Base-by-base conservation (phyloP, 495 filamentous ascomycete species). In the Penicillium herquei region DNA sequence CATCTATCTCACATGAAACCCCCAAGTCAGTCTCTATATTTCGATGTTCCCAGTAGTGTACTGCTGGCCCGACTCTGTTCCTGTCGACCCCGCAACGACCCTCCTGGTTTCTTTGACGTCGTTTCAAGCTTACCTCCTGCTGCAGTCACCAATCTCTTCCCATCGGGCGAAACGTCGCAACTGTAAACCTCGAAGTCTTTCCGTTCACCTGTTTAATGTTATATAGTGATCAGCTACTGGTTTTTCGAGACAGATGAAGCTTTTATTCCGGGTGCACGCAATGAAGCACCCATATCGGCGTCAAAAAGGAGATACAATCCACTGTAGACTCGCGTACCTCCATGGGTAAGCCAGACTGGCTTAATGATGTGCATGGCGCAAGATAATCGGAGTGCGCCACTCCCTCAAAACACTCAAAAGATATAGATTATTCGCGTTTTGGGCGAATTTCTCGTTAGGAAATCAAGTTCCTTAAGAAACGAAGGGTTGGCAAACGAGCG, bases 101-200 rank as follows among this genome's bases (percentile, higher is more conserved):
- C 45, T 26, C 8, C 4, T 35, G 35, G 6, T 35, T 0, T 7
- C 11, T 39, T 6, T 49, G 13, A 32, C 5, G 8, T 49, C 8
- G 34, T 37, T 13, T 6, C 45, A 47, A 41, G 69, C 82, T 69
- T 68, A 93, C 89, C 90, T 85, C 92, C 92, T 63, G 90, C 92
- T 56, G 91, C 94, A 7, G 95, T 97, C 32, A 92, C 94, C 50
- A 99, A 79, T 55, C 94, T 83, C 58, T 82, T 85, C 60, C 92
- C 92, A 76, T 98, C 95, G 7, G 94, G 92, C 12, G 93, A 98
- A 54, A 98, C 85, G 78, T 98, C 90, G 72, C 93, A 96, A 66
- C 90, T 95, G 74, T 96, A 99, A 56, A 96, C 91, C 72, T 98
- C 95, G 70, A 94, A 94, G 64, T 96, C 91, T 63, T 96, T 96